Base-by-base conservation (phyloP, 2,329 filamentous ascomycete genomes). In the Talaromyces sp. region DNA sequence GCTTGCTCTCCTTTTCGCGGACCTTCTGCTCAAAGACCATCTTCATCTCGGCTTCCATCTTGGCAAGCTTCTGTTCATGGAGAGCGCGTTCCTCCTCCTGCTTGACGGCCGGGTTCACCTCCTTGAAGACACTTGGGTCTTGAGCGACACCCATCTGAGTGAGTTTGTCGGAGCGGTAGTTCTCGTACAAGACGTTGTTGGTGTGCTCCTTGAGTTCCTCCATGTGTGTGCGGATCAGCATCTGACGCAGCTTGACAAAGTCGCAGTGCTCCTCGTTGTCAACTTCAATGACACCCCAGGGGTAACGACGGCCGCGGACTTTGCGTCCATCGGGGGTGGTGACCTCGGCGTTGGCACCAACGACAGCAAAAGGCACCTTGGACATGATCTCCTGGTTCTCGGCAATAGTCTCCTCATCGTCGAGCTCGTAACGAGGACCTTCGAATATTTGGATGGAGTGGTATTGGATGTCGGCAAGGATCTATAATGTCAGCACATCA, bases 11-110 rank as follows among this genome's bases (percentile, higher is more conserved):
- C 86, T 99, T 99, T 82, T 99, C 95, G 71, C 92, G 89, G 37
- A 99, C 95, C 90, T 99, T 99, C 80, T 99, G 95, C 81, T 98
- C 95, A 92, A 99, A 99, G 72, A 99, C 95, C 92, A 97, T 97
- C 92, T 99, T 99, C 95, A 99, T 99, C 82, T 99, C 95, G 76
- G 93, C 89, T 82, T 99, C 95, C 95, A 99, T 99, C 92, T 99
- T 99, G 81, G 94, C 92, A 73, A 99, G 92, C 86, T 99, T 99
- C 86, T 97, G 93, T 84, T 99, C 95, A 86, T 99, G 95, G 72
- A 99, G 86, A 69, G 91, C 90, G 75, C 95, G 92, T 86, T 99
- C 95, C 84, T 99, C 95, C 81, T 99, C 95, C 83, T 99, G 95
- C 90, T 99, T 99, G 82, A 98, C 95, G 56, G 95, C 94, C 69